Base-by-base conservation (phyloP, 371 early-diverging fungal genomes). In the Lichtheimia hyalospora region DNA sequence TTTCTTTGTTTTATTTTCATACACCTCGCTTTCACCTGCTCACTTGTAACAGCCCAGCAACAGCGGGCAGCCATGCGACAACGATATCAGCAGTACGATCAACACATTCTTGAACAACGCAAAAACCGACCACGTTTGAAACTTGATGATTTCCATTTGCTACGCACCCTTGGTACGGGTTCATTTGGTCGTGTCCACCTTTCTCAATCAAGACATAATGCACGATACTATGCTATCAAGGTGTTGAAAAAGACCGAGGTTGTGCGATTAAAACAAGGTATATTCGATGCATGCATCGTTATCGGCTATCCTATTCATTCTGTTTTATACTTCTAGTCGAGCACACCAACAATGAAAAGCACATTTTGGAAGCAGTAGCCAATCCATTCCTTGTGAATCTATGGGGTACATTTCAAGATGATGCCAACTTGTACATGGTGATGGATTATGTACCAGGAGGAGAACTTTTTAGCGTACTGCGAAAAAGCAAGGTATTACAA, bases 101-200 rank as follows among this genome's bases (percentile, higher is more conserved):
- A 70, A 54, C 61, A 66, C 8, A 68, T 75, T 25, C 69, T 75
- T 13, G 61, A 69, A 12, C 69, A 75, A 53, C 64, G 75, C 15
- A 66, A 71, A 23, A 64, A 71, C 53, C 67, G 73, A 42, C 81
- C 84, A 27, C 82, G 84, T 49, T 77, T 90, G 42, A 82, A 81
- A 64, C 74, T 92, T 40, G 75, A 74, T 27, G 89, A 91, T 58
- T 91, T 90, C 61, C 80, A 82, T 57, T 72, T 91, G 52, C 75
- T 84, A 52, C 84, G 92, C 34, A 92, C 92, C 15, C 63, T 99
- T 23, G 99, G 99, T 13, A 96, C 97, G 0, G 99, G 99, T 12
- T 95, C 98, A 8, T 99, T 99, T 84, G 99, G 99, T 24, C 91
- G 98, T 18, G 99, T 99, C 39, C 96, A 94, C 74, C 81, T 99